Conservation (phyloP, 2,329 filamentous ascomycete species). For the Emericellopsis atlantica region DNA sequence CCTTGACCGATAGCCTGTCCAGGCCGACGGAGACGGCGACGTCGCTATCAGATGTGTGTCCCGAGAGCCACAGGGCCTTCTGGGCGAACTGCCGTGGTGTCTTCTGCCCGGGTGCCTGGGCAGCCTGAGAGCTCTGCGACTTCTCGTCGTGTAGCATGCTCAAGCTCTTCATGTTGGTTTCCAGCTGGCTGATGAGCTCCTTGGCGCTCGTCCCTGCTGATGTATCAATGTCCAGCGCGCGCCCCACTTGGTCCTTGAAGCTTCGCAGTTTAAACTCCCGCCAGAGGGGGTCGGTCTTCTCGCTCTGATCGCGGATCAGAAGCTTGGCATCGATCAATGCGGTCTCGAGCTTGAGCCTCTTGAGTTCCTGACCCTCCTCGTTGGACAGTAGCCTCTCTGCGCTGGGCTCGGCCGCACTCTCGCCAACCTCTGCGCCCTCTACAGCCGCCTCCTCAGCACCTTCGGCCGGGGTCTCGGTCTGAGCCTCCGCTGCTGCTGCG, state of each 20-base stretch:
- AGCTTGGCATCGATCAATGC: conserved; percentile 1
- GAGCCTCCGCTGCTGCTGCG: background rate
- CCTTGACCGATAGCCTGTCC: conserved; percentile 27
- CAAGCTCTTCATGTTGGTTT: conserved; percentile 18
- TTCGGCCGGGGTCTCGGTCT: conserved; percentile 7
- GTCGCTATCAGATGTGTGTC: background rate
- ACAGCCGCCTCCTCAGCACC: conserved; percentile 7
- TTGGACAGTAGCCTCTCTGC: too few species aligned
- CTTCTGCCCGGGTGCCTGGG: conserved; percentile 1
- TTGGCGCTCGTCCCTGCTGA: conserved; percentile 10
- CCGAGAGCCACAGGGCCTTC: background rate
- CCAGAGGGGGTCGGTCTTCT: background rate
- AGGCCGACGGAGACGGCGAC: conserved; percentile 16
- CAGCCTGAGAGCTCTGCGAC: conserved; percentile 3
- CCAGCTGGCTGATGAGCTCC: conserved; percentile 18
- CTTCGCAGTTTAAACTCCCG: background rate
- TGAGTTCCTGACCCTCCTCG: background rate
- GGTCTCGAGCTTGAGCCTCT: conserved; percentile 1
- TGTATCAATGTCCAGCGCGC: background rate
- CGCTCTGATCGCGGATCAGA: conserved; percentile 3
- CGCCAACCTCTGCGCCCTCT: conserved; percentile 2
- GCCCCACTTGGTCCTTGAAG: background rate
- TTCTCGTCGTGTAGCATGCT: conserved; percentile 17
- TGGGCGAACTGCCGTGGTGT: background rate
- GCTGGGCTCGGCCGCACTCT: background rate